phyloP scores from a whole-genome alignment of 2,329 filamentous ascomycete genomes.

The Nemania bipapillata region DNA sequence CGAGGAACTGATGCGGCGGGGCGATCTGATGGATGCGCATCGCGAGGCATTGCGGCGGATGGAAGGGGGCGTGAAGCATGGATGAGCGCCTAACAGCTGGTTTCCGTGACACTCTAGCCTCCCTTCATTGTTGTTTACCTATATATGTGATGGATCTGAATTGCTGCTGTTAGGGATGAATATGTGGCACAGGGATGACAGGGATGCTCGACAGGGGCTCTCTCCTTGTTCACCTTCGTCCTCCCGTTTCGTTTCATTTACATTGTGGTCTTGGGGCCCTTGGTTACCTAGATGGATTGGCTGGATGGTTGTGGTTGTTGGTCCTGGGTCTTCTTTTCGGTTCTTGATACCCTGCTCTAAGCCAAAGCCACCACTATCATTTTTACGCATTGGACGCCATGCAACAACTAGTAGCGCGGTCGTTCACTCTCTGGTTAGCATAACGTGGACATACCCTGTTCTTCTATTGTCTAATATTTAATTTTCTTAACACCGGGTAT shows the following conservation, averaged over 20 bases:
- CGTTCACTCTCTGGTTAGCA: not conserved
- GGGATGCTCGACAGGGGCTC: not conserved
- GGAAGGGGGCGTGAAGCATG: constrained; percentile 65
- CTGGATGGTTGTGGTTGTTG: not conserved
- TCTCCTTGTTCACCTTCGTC: not conserved
- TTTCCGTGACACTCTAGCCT: not conserved
- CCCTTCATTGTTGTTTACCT: not conserved
- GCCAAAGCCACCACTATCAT: no score
- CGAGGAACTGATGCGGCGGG: constrained; percentile 79
- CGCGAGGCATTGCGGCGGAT: constrained; percentile 82
- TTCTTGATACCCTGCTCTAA: constrained; percentile 5
- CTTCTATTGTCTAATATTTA: not conserved
- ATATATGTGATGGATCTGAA: not conserved
- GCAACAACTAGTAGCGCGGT: not conserved
- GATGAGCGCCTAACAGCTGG: not conserved
- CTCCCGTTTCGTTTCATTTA: not conserved
- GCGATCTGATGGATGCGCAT: constrained; percentile 79
- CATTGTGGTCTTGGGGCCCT: not conserved
- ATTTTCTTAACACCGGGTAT: not conserved
- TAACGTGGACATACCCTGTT: not conserved
- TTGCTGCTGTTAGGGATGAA: not conserved
- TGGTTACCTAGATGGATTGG: not conserved
- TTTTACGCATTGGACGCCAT: not conserved
- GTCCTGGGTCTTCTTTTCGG: not conserved
- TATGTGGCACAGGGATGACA: not conserved